Conservation (phyloP, 495 filamentous ascomycete genomes). For the Elasticomyces elasticus region DNA sequence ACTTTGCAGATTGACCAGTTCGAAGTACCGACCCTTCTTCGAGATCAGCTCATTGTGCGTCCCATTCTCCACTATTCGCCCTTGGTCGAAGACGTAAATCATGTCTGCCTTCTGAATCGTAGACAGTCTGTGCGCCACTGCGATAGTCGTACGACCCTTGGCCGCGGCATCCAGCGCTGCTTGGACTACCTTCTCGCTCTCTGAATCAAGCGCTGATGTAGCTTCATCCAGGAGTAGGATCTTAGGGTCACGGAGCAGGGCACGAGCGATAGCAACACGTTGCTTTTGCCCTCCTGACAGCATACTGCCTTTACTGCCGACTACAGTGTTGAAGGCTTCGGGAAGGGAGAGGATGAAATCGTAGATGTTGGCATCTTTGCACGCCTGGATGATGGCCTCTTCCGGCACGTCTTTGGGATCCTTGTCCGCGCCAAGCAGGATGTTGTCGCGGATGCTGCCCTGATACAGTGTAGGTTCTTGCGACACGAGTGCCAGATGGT, state of each 20-base stretch:
- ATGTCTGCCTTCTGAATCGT: conserved; percentile 67
- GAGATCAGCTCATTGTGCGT: conserved; percentile 57
- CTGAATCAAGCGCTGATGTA: conserved; percentile 69
- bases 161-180: conserved; percentile 61
- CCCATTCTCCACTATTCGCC: conserved; percentile 54
- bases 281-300: conserved; percentile 36
- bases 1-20: conserved; percentile 33
- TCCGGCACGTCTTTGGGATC: conserved; percentile 50
- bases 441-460: conserved; percentile 74
- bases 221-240: conserved; percentile 79
- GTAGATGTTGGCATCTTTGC: conserved; percentile 83
- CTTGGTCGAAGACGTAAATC: conserved; percentile 67
- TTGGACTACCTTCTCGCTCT: conserved; percentile 60
- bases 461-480: conserved; percentile 85
- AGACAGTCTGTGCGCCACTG: conserved; percentile 66
- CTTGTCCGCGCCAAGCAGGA: conserved; percentile 57
- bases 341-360: conserved; percentile 72
- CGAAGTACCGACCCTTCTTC: conserved; percentile 46
- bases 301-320: conserved; percentile 32
- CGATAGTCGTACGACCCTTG: conserved; percentile 65
- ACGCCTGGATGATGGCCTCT: conserved; percentile 60
- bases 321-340: conserved; percentile 33
- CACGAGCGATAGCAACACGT: conserved; percentile 34
- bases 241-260: conserved; percentile 59
- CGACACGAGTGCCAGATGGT: conserved; percentile 66